These are phyloP conservation scores for Talaromyces adpressus DNA, from an alignment of 495 filamentous ascomycete genomes.

Conservation along the genomic window DNA sequence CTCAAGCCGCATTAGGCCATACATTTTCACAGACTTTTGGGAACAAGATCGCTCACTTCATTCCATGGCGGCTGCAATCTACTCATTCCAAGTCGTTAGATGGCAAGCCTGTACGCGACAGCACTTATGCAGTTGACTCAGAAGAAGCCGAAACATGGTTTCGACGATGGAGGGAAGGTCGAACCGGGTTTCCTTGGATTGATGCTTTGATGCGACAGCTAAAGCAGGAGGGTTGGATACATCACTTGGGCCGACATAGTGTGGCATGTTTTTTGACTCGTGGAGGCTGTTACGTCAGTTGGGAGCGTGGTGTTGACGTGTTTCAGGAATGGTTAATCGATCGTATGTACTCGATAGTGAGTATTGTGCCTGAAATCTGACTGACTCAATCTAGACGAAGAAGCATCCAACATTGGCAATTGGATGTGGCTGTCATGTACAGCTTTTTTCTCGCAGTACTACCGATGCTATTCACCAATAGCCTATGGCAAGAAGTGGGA, in stretches of 20 bases:
- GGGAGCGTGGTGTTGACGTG: constrained; percentile 67
- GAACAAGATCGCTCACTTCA: constrained; percentile 55
- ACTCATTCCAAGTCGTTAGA: constrained; percentile 27
- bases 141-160: constrained; percentile 53
- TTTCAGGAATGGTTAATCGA: constrained; percentile 68
- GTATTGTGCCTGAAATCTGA: not conserved
- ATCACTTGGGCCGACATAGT: constrained; percentile 64
- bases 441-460: constrained; percentile 61
- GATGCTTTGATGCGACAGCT: constrained; percentile 71
- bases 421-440: constrained; percentile 74
- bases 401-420: constrained; percentile 61
- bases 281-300: constrained; percentile 65
- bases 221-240: constrained; percentile 63
- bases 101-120: constrained; percentile 31
- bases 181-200: constrained; percentile 67
- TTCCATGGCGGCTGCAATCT: constrained; percentile 64
- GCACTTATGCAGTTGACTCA: constrained; percentile 49
- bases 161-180: constrained; percentile 54
- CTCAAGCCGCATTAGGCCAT: constrained; percentile 56
- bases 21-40: constrained; percentile 48
- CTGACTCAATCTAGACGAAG: constrained; percentile 40
- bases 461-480: constrained; percentile 58
- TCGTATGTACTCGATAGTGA: constrained; percentile 19
- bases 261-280: constrained; percentile 68
- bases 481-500: constrained; percentile 65